Conservation (phyloP, 2,329 filamentous ascomycete species). For the Rutstroemia sp. region DNA sequence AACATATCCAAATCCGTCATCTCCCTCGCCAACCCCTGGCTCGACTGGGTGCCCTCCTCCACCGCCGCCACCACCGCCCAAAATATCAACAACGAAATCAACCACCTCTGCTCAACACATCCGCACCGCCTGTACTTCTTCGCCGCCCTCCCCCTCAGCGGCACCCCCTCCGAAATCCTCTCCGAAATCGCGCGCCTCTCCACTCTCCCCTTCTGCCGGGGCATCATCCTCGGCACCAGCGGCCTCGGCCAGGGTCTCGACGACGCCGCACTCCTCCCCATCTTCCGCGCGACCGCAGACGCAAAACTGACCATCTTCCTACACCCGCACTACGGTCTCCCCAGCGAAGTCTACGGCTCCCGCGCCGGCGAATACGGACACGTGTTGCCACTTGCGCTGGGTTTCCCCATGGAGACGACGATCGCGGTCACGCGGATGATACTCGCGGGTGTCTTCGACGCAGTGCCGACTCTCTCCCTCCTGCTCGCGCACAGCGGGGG, state of each 20-base stretch:
- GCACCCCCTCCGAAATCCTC: conserved; percentile 52
- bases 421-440: conserved; percentile 85
- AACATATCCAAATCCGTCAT: conserved; percentile 76
- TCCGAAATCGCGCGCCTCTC: conserved; percentile 57
- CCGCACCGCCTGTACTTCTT: conserved; percentile 74
- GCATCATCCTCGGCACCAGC: conserved; percentile 82
- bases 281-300: conserved; percentile 63
- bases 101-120: conserved; percentile 58
- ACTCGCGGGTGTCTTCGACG: conserved; percentile 77
- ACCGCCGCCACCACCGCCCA: conserved; percentile 57
- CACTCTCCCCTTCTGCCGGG: conserved; percentile 60
- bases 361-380: conserved; percentile 71
- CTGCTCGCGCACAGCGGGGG: conserved; percentile 84
- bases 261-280: conserved; percentile 62
- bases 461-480: conserved; percentile 60
- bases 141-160: conserved; percentile 71
- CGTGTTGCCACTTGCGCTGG: conserved; percentile 76
- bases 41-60: conserved; percentile 66
- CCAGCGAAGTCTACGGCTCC: conserved; percentile 70
- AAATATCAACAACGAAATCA: conserved; percentile 71
- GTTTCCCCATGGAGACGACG: conserved; percentile 88
- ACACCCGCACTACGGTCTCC: conserved; percentile 88
- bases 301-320: conserved; percentile 66
- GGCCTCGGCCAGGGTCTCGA: conserved; percentile 77
- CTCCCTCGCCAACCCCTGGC: conserved; percentile 87